Conservation (phyloP, 106 monocot species). For the Cymbidium sinense region DNA sequence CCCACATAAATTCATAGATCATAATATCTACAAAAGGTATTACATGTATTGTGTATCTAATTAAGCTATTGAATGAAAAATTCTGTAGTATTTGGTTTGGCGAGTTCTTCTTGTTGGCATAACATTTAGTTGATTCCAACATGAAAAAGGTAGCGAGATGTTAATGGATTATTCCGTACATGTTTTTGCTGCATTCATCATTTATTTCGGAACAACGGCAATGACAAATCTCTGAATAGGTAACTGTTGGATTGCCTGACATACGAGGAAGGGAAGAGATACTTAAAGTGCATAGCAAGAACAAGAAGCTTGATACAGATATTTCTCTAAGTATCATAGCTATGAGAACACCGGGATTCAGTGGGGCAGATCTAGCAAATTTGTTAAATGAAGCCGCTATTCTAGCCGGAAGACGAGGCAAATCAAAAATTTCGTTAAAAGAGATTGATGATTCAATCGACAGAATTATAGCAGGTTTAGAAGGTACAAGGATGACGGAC, state of each 20-base stretch:
- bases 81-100: no score
- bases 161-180: not conserved
- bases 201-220: not conserved
- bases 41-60: no score
- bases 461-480: conserved; percentile 54
- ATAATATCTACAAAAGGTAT: no score
- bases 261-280: conserved; percentile 60
- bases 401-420: conserved; percentile 65
- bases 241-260: conserved; percentile 54
- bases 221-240: conserved; percentile 14
- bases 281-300: conserved; percentile 51
- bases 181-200: not conserved
- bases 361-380: conserved; percentile 74
- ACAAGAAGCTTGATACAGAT: conserved; percentile 57
- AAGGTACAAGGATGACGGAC: conserved; percentile 71
- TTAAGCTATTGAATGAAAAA: no score
- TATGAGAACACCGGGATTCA: conserved; percentile 72
- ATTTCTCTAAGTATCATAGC: conserved; percentile 51
- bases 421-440: conserved; percentile 37
- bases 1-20: no score
- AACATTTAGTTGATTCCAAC: no score
- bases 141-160: not conserved
- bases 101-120: no score
- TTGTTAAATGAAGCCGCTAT: conserved; percentile 82
- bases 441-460: conserved; percentile 80